These are phyloP conservation scores for Stachybotrys chlorohalonatus DNA, from an alignment of 2,329 filamentous ascomycete species.

Conservation along the genomic window DNA sequence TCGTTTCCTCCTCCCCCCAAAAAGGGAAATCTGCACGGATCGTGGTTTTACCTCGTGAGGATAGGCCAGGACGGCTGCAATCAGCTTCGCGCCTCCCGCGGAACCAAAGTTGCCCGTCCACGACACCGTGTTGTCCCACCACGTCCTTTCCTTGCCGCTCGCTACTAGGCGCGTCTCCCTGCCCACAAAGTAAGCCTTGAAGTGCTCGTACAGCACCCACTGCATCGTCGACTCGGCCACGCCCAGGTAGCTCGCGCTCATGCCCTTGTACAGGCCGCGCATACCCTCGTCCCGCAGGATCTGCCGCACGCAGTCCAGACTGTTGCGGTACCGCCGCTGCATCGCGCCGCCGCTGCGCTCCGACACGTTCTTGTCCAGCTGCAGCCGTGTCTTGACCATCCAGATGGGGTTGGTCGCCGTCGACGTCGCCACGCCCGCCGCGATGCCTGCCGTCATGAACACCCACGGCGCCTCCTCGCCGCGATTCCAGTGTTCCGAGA, in stretches of 20 bases:
- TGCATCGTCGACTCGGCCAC: constrained; percentile 86
- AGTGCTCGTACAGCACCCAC: constrained; percentile 90
- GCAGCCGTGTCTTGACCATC: constrained; percentile 88
- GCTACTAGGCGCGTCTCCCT: constrained; percentile 49
- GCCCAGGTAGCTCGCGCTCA: constrained; percentile 86
- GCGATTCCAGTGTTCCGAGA: constrained; percentile 65
- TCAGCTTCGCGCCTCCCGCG: constrained; percentile 75
- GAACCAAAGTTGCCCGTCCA: constrained; percentile 73
- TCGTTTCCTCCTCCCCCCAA: neutral
- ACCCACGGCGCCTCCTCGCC: constrained; percentile 64
- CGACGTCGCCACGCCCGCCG: constrained; percentile 75
- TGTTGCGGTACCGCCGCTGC: constrained; percentile 72
- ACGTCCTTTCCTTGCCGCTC: constrained; percentile 53
- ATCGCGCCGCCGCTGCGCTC: constrained; percentile 43
- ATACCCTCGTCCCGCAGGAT: constrained; percentile 74
- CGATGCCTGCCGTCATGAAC: constrained; percentile 66
- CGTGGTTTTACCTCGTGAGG: constrained; percentile 65
- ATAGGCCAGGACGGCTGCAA: constrained; percentile 79
- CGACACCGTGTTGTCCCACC: constrained; percentile 66
- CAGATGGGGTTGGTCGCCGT: constrained; percentile 95
- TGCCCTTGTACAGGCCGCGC: constrained; percentile 75
- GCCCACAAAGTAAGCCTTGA: constrained; percentile 65
- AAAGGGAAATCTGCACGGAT: constrained; percentile 11
- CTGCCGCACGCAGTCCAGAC: constrained; percentile 77
- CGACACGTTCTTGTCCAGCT: constrained; percentile 80